Percentiles rank a stretch among this genome's conserved stretches.
phyloP scores from a whole-genome alignment of 805 yeast genomes.

The Candida awuae region DNA sequence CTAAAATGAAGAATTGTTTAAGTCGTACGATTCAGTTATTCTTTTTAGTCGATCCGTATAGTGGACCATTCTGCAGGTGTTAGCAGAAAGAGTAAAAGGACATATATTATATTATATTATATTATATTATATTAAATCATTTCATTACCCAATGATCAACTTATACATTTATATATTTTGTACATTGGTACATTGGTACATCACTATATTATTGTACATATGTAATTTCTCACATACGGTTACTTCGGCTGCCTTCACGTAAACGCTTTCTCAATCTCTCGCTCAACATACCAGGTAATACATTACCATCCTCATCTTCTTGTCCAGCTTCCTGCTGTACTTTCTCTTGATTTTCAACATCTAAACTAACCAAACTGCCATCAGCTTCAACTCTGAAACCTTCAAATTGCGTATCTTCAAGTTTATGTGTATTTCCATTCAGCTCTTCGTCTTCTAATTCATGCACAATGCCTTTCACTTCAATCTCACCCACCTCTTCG shows the following conservation, averaged over 20 bases:
- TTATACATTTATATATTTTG: too few species aligned
- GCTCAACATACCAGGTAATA: constrained; percentile 19
- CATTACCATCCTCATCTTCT: not conserved
- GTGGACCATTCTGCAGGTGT: too few species aligned
- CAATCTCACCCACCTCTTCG: constrained; percentile 1
- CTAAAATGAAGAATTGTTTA: too few species aligned
- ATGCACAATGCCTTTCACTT: not conserved
- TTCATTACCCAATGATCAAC: too few species aligned
- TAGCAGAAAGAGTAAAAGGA: too few species aligned
- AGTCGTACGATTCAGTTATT: too few species aligned
- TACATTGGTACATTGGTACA: too few species aligned
- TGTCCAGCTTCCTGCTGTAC: not conserved
- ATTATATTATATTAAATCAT: too few species aligned
- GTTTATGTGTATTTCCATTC: not conserved
- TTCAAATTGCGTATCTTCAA: constrained; percentile 2
- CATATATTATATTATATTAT: too few species aligned
- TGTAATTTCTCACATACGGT: not conserved
- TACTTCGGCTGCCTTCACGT: constrained; percentile 15
- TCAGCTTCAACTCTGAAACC: constrained; percentile 17
- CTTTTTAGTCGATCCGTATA: too few species aligned
- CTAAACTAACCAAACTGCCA: constrained; percentile 3
- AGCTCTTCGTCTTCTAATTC: not conserved
- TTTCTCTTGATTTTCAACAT: too few species aligned
- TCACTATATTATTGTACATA: not conserved
- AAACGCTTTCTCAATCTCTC: constrained; percentile 25